A percentile compares a stretch with the other conserved stretches of the same genome.
phyloP scores from a whole-genome alignment of 2,329 filamentous ascomycete species.

The Fusarium circinatum region DNA sequence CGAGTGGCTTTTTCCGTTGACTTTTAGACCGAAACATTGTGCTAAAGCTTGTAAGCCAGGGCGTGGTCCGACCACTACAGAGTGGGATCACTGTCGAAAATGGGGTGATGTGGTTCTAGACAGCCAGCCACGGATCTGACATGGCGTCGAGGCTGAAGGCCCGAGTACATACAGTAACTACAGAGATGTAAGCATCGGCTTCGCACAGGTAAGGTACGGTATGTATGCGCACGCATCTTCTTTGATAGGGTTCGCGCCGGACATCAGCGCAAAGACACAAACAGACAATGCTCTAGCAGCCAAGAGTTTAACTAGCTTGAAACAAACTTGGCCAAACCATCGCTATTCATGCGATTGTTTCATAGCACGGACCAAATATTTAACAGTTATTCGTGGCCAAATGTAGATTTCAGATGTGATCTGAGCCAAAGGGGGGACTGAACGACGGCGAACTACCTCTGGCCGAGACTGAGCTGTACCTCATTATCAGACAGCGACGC shows the following conservation, averaged over 20 bases:
- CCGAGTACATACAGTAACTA: neutral
- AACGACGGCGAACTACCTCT: neutral
- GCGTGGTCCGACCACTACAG: neutral
- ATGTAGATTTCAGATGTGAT: neutral
- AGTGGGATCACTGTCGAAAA: neutral
- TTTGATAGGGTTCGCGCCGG: neutral
- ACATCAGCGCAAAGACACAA: neutral
- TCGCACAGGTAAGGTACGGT: neutral
- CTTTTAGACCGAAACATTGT: neutral
- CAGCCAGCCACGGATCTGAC: conserved; percentile 21
- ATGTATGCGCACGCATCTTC: neutral
- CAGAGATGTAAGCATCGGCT: neutral
- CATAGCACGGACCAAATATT: neutral
- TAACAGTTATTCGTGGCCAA: neutral
- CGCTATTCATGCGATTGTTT: neutral
- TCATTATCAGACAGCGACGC: neutral
- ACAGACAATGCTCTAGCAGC: neutral
- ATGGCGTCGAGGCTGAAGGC: conserved; percentile 19
- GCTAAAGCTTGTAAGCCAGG: neutral
- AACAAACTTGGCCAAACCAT: neutral
- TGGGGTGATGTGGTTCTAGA: conserved; percentile 15
- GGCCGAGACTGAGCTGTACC: neutral
- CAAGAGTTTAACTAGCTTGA: neutral
- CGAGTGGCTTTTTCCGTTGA: conserved; percentile 3
- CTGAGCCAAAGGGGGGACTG: neutral